A percentile compares a stretch with the other conserved stretches of the same genome.
Conservation (phyloP, 352 stramenopile species). For the Halophytophthora batemanensis region DNA sequence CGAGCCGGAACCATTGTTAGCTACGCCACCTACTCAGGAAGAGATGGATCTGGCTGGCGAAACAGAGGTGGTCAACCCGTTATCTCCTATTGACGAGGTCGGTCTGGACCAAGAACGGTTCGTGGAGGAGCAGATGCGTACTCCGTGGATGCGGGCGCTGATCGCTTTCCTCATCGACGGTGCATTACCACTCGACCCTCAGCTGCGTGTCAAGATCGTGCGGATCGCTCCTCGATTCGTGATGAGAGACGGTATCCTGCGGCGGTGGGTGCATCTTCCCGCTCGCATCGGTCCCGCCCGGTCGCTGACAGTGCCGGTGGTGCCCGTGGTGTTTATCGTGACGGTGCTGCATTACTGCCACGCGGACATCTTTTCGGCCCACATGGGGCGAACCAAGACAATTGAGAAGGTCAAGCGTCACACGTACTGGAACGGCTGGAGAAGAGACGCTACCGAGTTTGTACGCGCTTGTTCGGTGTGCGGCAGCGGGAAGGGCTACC, state of each 20-base stretch:
- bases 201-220: neutral
- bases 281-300: conserved; percentile 1
- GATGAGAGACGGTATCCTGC: conserved; percentile 3
- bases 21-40: too few relatives aligned
- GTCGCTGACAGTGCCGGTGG: conserved; percentile 1
- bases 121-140: neutral
- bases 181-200: conserved; percentile 5
- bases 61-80: too few relatives aligned
- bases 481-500: conserved; percentile 1
- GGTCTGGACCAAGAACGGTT: neutral
- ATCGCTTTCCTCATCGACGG: neutral
- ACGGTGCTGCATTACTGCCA: conserved; percentile 13
- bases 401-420: conserved; percentile 3
- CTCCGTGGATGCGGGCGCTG: conserved; percentile 5
- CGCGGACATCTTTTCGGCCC: conserved; percentile 1
- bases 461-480: neutral
- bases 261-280: conserved; percentile 2
- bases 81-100: neutral
- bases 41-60: too few relatives aligned
- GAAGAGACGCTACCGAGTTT: conserved; percentile 1
- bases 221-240: neutral
- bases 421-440: conserved; percentile 2
- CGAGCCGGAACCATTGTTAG: neutral
- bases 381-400: conserved; percentile 8
- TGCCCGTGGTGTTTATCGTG: conserved; percentile 2